Conservation (phyloP, 2,329 filamentous ascomycete genomes). For the Phyllachora maydis region DNA sequence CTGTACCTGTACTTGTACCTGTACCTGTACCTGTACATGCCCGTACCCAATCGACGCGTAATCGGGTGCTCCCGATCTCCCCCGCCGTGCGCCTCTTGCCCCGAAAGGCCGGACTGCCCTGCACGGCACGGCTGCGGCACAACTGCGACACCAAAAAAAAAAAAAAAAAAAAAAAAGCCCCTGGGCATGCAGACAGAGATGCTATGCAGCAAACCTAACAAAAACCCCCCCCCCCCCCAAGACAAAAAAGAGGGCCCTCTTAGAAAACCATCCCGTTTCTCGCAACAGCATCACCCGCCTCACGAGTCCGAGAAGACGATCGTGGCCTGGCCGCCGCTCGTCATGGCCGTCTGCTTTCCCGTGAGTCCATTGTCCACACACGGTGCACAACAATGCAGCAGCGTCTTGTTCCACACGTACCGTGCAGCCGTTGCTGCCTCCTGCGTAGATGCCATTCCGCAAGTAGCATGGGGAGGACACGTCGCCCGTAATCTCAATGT, state of each 20-base stretch:
- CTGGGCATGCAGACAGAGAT: too few species aligned
- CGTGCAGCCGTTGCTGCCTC: constrained; percentile 51
- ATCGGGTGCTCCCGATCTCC: too few species aligned
- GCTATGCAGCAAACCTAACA: not conserved
- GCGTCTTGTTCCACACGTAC: constrained; percentile 32
- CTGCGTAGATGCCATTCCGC: constrained; percentile 38
- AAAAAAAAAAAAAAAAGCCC: constrained; percentile 1
- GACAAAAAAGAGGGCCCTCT: not conserved
- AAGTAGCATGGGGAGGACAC: constrained; percentile 39
- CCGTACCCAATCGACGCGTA: too few species aligned
- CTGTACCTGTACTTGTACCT: too few species aligned
- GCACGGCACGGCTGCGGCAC: too few species aligned
- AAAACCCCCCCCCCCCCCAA: not conserved
- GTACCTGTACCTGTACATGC: too few species aligned
- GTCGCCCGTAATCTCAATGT: constrained; percentile 56
- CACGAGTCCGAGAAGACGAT: constrained; percentile 19
- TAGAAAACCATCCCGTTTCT: constrained; percentile 1
- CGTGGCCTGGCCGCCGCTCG: constrained; percentile 16
- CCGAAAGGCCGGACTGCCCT: too few species aligned
- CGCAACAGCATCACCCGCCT: constrained; percentile 1
- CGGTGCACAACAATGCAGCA: not conserved
- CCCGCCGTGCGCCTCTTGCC: too few species aligned
- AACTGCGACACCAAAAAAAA: constrained; percentile 1
- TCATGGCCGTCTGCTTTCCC: constrained; percentile 18
- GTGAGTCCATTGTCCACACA: constrained; percentile 7